A percentile compares a stretch with the other conserved stretches of the same genome.
phyloP scores from a whole-genome alignment of 495 filamentous ascomycete species.

The Penicillium pulvis region DNA sequence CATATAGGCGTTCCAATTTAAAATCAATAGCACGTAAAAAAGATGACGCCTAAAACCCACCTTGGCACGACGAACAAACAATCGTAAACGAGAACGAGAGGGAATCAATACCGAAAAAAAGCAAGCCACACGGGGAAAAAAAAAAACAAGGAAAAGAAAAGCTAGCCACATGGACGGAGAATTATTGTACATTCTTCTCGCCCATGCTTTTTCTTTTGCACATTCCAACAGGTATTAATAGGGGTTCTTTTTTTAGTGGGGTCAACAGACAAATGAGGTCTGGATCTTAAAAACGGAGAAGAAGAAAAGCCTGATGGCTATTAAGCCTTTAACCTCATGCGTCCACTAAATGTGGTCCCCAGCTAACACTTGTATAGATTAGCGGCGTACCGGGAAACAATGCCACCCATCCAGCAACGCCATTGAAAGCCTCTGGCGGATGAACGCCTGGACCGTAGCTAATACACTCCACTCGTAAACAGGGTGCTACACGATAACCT shows the following conservation, averaged over 20 bases:
- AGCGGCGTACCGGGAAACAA: not conserved
- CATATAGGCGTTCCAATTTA: not conserved
- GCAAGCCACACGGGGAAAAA: not conserved
- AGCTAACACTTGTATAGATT: not conserved
- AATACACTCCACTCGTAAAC: no score
- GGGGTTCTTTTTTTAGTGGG: not conserved
- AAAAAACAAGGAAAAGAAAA: not conserved
- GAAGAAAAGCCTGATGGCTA: not conserved
- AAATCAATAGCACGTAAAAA: not conserved
- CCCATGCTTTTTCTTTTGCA: not conserved
- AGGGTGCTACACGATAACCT: no score
- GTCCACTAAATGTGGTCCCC: not conserved
- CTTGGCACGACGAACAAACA: no score
- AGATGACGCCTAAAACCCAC: no score
- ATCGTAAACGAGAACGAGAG: not conserved
- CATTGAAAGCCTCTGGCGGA: not conserved
- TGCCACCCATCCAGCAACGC: not conserved
- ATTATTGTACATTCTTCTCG: not conserved
- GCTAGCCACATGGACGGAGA: not conserved
- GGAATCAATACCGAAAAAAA: not conserved
- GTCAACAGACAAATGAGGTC: not conserved
- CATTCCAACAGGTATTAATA: not conserved
- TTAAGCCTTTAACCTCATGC: constrained; percentile 12
- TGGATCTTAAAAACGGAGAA: not conserved
- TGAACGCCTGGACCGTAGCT: not conserved